Percentiles rank a stretch among this genome's conserved stretches.
Conservation (phyloP, 2,329 filamentous ascomycete species). For the Colletotrichum karsti region DNA sequence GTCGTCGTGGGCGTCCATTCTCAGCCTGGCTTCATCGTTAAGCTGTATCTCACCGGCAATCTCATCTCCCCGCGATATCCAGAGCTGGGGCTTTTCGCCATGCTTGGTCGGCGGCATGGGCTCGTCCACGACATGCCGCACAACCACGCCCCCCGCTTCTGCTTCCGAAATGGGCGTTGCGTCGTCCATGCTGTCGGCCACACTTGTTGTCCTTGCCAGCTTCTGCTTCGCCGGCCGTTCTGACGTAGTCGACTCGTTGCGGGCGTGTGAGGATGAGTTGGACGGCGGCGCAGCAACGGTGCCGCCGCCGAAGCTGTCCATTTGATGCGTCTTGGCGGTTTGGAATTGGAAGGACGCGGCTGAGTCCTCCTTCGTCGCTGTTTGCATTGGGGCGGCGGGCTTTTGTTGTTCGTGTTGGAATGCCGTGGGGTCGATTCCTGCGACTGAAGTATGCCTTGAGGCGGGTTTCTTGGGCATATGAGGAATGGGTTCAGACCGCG, state of each 20-base stretch:
- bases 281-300: constrained; percentile 45
- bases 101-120: no score
- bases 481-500: constrained; percentile 15
- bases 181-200: constrained; percentile 20
- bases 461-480: constrained; percentile 16
- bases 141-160: neutral
- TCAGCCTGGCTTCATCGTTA: neutral
- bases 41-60: neutral
- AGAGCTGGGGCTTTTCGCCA: neutral
- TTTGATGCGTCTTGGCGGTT: constrained; percentile 49
- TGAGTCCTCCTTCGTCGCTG: constrained; percentile 4
- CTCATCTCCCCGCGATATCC: neutral
- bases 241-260: constrained; percentile 51
- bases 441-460: constrained; percentile 32
- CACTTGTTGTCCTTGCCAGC: constrained; percentile 5
- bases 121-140: neutral
- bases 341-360: constrained; percentile 47
- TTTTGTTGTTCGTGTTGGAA: constrained; percentile 41
- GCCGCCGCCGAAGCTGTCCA: constrained; percentile 36
- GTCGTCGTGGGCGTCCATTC: neutral
- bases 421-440: constrained; percentile 46
- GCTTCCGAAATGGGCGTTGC: constrained; percentile 6
- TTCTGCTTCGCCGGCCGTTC: neutral
- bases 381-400: neutral
- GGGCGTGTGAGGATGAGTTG: constrained; percentile 47